These are phyloP conservation scores for Fusarium acutatum DNA, from an alignment of 2,329 filamentous ascomycete genomes.

Conservation along the genomic window DNA sequence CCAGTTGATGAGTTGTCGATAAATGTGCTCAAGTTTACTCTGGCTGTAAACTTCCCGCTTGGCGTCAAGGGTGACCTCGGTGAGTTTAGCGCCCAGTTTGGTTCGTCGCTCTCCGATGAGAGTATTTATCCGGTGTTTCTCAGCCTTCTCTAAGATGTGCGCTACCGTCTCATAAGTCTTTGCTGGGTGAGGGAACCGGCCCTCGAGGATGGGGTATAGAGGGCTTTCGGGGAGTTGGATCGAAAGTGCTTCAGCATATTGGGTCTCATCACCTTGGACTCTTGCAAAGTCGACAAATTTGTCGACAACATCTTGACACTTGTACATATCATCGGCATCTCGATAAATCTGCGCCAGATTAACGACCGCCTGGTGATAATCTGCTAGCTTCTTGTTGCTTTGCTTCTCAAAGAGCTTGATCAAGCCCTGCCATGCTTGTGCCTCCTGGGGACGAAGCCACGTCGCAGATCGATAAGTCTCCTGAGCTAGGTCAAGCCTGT, in stretches of 20 bases:
- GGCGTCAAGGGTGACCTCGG: slow-evolving; percentile 85
- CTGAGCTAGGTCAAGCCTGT: slow-evolving; percentile 76
- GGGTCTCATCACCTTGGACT: slow-evolving; percentile 73
- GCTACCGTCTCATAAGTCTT: slow-evolving; percentile 84
- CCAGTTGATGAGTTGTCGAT: slow-evolving; percentile 89
- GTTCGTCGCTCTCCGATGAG: slow-evolving; percentile 90
- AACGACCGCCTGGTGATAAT: slow-evolving; percentile 78
- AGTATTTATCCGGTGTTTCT: slow-evolving; percentile 88
- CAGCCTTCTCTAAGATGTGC: slow-evolving; percentile 83
- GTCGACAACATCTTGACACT: slow-evolving; percentile 74
- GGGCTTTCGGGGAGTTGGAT: slow-evolving; percentile 82
- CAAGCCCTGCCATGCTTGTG: slow-evolving; percentile 91
- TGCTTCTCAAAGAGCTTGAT: slow-evolving; percentile 86
- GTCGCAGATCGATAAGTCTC: slow-evolving; percentile 78
- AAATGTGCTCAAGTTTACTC: slow-evolving; percentile 82
- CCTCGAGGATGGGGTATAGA: slow-evolving; percentile 84
- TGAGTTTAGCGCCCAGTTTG: slow-evolving; percentile 82
- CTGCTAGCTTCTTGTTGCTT: slow-evolving; percentile 70
- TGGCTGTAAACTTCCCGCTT: slow-evolving; percentile 82
- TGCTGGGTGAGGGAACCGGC: slow-evolving; percentile 80
- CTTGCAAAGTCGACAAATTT: slow-evolving; percentile 81
- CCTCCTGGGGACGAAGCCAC: slow-evolving; percentile 74
- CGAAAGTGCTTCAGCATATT: slow-evolving; percentile 80
- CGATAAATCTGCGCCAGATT: slow-evolving; percentile 79
- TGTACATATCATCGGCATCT: slow-evolving; percentile 70